Conservation (phyloP, 2,329 filamentous ascomycete species). For the Calonectria multiphialidica region DNA sequence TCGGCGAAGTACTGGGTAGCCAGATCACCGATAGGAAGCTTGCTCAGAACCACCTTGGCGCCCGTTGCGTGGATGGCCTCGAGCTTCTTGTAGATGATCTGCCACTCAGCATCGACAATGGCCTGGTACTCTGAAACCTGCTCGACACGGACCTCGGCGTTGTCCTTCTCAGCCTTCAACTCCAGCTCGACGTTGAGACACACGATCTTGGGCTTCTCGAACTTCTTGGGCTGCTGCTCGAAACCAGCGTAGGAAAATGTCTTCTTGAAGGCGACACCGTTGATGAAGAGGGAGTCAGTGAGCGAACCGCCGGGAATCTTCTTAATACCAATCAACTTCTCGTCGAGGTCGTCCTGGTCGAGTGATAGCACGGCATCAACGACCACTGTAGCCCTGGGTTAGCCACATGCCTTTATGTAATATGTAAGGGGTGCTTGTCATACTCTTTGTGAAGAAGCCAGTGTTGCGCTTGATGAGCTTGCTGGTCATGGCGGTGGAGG, state of each 20-base stretch:
- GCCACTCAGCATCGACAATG: constrained; percentile 99
- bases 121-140: constrained; percentile 99
- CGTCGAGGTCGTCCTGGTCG: constrained; percentile 96
- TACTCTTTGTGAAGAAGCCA: constrained; percentile 97
- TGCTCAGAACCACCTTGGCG: constrained; percentile 96
- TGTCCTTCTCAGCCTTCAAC: constrained; percentile 99
- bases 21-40: constrained; percentile 96
- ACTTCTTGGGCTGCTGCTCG: constrained; percentile 97
- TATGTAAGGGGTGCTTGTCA: constrained; percentile 39
- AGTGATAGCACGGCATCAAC: constrained; percentile 96
- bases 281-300: constrained; percentile 95
- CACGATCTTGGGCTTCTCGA: constrained; percentile 94
- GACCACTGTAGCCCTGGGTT: constrained; percentile 76
- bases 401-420: constrained; percentile 35
- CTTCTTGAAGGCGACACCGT: constrained; percentile 99
- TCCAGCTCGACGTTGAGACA: constrained; percentile 98
- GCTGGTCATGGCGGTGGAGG: constrained; percentile 98
- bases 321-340: constrained; percentile 98
- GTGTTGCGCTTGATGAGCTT: constrained; percentile 99
- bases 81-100: constrained; percentile 99
- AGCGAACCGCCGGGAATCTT: constrained; percentile 97
- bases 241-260: constrained; percentile 99
- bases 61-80: constrained; percentile 94
- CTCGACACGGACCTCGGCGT: constrained; percentile 97
- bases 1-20: constrained; percentile 99